These are phyloP conservation scores for Lycium ferocissimum DNA, from an alignment of 257 asterid species.

Conservation along the genomic window DNA sequence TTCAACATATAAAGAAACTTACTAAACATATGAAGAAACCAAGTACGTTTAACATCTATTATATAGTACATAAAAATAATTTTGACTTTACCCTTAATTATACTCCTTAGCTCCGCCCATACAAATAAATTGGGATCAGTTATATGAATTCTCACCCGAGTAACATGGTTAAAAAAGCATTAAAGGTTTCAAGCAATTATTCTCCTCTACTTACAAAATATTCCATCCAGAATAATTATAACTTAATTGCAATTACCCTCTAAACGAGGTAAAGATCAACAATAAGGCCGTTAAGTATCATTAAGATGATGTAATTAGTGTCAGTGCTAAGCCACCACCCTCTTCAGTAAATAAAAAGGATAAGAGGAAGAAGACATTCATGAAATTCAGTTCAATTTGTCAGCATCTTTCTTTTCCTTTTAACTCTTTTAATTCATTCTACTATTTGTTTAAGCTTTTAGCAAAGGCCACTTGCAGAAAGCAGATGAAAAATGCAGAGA, in stretches of 20 bases:
- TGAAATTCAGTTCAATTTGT: constrained; percentile 35
- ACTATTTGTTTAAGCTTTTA: background rate
- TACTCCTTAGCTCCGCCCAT: too few species aligned
- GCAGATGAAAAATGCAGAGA: background rate
- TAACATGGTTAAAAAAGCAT: background rate
- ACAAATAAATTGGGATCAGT: background rate
- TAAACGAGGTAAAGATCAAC: background rate
- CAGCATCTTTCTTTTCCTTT: constrained; percentile 35
- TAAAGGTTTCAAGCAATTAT: background rate
- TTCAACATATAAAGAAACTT: too few species aligned
- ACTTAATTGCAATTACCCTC: background rate
- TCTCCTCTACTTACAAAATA: background rate
- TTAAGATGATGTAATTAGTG: constrained; percentile 7
- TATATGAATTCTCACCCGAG: background rate
- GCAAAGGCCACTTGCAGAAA: constrained; percentile 41
- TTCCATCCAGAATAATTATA: background rate
- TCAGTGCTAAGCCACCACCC: background rate
- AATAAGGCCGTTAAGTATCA: constrained; percentile 14
- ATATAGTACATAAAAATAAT: too few species aligned
- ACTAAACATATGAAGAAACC: too few species aligned
- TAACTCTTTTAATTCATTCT: background rate
- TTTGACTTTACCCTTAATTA: too few species aligned
- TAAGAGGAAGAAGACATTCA: background rate
- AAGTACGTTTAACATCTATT: too few species aligned
- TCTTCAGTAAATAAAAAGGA: background rate